These are phyloP conservation scores for Lagenidium giganteum DNA, from an alignment of 352 stramenopile species.

Conservation along the genomic window DNA sequence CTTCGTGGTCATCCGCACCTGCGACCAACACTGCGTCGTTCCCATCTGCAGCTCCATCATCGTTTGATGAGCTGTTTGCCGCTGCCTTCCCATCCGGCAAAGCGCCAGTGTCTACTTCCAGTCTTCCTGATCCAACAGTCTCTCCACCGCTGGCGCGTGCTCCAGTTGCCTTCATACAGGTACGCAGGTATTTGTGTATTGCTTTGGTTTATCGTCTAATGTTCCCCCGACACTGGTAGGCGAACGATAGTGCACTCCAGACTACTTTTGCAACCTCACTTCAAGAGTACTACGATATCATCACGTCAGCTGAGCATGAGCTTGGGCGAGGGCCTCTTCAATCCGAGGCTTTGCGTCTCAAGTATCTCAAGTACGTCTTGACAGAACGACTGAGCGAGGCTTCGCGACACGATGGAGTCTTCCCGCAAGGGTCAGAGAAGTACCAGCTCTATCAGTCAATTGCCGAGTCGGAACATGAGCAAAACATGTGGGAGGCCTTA, in stretches of 20 bases:
- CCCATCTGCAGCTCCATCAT: constrained; percentile 2
- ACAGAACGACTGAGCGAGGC: constrained; percentile 74
- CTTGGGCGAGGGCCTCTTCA: constrained; percentile 9
- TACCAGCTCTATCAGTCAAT: constrained; percentile 47
- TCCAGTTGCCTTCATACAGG: constrained; percentile 8
- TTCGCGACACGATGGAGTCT: constrained; percentile 59
- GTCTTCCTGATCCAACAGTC: constrained; percentile 10
- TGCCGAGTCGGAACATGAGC: constrained; percentile 37
- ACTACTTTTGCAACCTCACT: constrained; percentile 13
- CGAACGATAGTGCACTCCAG: constrained; percentile 5
- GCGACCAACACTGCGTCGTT: too few relatives aligned
- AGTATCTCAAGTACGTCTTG: constrained; percentile 75
- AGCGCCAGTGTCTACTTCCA: constrained; percentile 3
- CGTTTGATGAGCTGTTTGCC: constrained; percentile 7
- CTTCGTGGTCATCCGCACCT: not conserved
- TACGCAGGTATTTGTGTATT: constrained; percentile 1
- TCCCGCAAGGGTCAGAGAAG: constrained; percentile 56
- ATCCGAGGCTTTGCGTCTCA: constrained; percentile 20
- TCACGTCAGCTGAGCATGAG: constrained; percentile 4
- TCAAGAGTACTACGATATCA: constrained; percentile 10
- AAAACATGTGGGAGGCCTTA: constrained; percentile 51
- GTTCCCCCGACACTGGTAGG: too few relatives aligned
- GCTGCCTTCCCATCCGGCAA: constrained; percentile 8
- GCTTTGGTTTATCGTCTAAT: not conserved
- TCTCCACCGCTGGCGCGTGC: too few relatives aligned